Conservation (phyloP, 2,329 filamentous ascomycete species). For the Xylaria sp. region DNA sequence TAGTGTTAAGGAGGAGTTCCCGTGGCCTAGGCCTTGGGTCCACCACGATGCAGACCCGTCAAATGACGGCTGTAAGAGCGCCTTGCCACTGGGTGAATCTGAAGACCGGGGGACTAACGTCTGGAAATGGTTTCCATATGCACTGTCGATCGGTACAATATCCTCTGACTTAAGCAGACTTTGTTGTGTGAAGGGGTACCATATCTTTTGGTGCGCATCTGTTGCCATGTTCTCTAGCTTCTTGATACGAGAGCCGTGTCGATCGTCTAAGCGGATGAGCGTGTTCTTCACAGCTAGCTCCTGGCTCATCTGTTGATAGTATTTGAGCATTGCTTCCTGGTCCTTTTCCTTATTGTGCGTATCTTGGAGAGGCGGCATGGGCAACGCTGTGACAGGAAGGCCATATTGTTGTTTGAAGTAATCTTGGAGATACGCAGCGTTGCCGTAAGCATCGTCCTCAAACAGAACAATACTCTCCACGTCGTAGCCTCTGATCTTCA, state of each 20-base stretch:
- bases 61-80: slow-evolving; percentile 72
- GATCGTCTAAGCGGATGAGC: slow-evolving; percentile 62
- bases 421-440: slow-evolving; percentile 70
- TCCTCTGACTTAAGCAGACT: slow-evolving; percentile 68
- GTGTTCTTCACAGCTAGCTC: slow-evolving; percentile 56
- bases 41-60: slow-evolving; percentile 92
- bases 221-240: slow-evolving; percentile 71
- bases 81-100: slow-evolving; percentile 14
- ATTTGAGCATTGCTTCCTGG: slow-evolving; percentile 66
- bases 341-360: slow-evolving; percentile 43
- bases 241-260: slow-evolving; percentile 68
- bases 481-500: slow-evolving; percentile 82
- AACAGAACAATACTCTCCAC: slow-evolving; percentile 78
- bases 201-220: slow-evolving; percentile 73
- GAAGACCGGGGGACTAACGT: slow-evolving; percentile 51
- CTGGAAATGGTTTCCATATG: slow-evolving; percentile 82
- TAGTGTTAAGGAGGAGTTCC: slow-evolving; percentile 76
- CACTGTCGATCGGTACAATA: slow-evolving; percentile 82
- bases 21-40: slow-evolving; percentile 88
- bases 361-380: slow-evolving; percentile 65
- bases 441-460: slow-evolving; percentile 71
- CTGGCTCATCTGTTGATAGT: slow-evolving; percentile 66
- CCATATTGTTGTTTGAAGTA: slow-evolving; percentile 72
- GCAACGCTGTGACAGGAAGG: slow-evolving; percentile 68
- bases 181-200: slow-evolving; percentile 91